Percentiles rank a stretch among this genome's conserved stretches.
These are phyloP conservation scores for Penicillium goetzii DNA, from an alignment of 495 filamentous ascomycete species.

Conservation along the genomic window DNA sequence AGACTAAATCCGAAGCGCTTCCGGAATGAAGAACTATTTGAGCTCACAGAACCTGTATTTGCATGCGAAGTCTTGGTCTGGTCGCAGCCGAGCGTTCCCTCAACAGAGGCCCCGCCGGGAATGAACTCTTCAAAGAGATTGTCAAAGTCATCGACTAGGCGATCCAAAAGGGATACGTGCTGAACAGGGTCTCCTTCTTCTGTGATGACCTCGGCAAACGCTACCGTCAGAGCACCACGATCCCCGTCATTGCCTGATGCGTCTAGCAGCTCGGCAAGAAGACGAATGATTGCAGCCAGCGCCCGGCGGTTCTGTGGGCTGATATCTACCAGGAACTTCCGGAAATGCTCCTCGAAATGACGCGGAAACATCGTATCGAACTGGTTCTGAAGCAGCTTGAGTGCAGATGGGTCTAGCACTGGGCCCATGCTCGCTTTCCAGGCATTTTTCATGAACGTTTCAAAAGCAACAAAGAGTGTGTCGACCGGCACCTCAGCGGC, in stretches of 20 bases:
- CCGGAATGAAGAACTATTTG: conserved; percentile 81
- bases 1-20: conserved; percentile 81
- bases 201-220: conserved; percentile 87
- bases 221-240: conserved; percentile 83
- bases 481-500: conserved; percentile 79
- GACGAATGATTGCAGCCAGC: conserved; percentile 78
- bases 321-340: conserved; percentile 73
- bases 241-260: conserved; percentile 95
- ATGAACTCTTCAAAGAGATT: conserved; percentile 76
- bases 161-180: conserved; percentile 88
- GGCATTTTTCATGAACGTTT: conserved; percentile 86
- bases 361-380: conserved; percentile 71
- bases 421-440: conserved; percentile 90
- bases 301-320: conserved; percentile 91
- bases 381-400: conserved; percentile 72
- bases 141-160: conserved; percentile 90
- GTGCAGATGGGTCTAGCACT: conserved; percentile 65
- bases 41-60: conserved; percentile 61
- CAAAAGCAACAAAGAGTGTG: conserved; percentile 90
- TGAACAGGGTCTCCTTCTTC: conserved; percentile 75
- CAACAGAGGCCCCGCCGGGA: conserved; percentile 47
- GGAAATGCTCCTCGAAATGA: conserved; percentile 87
- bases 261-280: conserved; percentile 87
- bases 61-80: conserved; percentile 51
- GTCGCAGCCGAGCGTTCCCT: conserved; percentile 51